Evolutionary conservation across 768 basidiomycete genomes (phyloP), one percentile per base, ranked within the genome.

Genomic region (Kwoniella sp.): DNA sequence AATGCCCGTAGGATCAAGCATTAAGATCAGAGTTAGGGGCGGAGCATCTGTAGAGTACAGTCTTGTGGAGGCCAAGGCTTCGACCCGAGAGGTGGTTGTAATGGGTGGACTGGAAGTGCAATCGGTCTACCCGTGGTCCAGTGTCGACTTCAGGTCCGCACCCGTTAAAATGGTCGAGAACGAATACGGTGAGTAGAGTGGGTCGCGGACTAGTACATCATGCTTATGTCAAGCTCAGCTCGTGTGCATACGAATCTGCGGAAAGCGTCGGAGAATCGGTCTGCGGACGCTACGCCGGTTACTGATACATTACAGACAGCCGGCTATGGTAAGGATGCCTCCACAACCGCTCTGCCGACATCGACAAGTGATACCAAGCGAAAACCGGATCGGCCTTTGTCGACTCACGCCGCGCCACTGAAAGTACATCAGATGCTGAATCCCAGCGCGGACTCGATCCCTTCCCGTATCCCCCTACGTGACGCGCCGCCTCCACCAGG

Each of bases 21-120:
- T 96, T 77, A 87, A 89, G 75, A 82, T 96, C 57, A 85, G 87
- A 37, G 86, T 28, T n/a, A 55, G 29, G 32, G 26, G 38, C 15
- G 53, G 53, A n/a, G 46, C 31, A 25, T 55, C 40, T 3, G 19
- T 49, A n/a, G 46, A 55, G 15, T 25, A 29, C 10, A 43, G 25
- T 2, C 19, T 55, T 23, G 17, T 27, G 14, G 40, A 44, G 15
- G 26, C 31, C 1, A 33, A 33, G 31, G 22, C 33, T 7, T 31
- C 39, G 8, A 55, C 31, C 5, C 44, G 36, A 25, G 37, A 36
- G 11, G 46, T 62, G 11, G 52, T 63, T n/a, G 61, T 65, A 7
- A 11, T 52, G 27, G 28, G 39, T 17, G 53, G 7, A 40, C 23
- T 22, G 5, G 32, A 12, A 34, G 50, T 33, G 33, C 38, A 10